phyloP scores from a whole-genome alignment of 2,329 filamentous ascomycete species.

The Fusarium clavum region DNA sequence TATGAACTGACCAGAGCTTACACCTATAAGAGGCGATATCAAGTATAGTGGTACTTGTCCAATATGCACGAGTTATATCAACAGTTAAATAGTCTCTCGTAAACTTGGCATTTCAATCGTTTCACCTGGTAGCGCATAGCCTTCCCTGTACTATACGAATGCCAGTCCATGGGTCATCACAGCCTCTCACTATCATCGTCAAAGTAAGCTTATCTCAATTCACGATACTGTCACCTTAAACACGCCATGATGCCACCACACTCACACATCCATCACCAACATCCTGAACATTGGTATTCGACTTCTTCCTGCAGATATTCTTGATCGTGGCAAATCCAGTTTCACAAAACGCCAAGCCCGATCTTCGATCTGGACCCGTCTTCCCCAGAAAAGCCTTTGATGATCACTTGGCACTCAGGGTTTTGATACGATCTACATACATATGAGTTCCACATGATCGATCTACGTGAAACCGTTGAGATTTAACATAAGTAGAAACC shows the following conservation, averaged over 20 bases:
- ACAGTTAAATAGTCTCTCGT: no score
- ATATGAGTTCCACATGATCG: neutral
- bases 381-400: neutral
- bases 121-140: no score
- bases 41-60: neutral
- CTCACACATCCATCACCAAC: no score
- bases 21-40: no score
- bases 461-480: neutral
- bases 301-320: accelerated
- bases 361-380: constrained; percentile 1
- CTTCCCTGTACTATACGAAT: no score
- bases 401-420: constrained; percentile 4
- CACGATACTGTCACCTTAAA: no score
- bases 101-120: no score
- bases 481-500: no score
- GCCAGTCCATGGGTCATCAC: no score
- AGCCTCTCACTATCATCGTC: neutral
- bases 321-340: neutral
- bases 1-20: neutral
- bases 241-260: no score
- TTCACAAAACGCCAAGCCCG: neutral
- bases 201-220: neutral
- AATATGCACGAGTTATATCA: no score
- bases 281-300: no score
- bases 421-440: neutral